Evolutionary conservation across 2,329 filamentous ascomycete species (phyloP).

Genomic region (Podosphaera fusca): DNA sequence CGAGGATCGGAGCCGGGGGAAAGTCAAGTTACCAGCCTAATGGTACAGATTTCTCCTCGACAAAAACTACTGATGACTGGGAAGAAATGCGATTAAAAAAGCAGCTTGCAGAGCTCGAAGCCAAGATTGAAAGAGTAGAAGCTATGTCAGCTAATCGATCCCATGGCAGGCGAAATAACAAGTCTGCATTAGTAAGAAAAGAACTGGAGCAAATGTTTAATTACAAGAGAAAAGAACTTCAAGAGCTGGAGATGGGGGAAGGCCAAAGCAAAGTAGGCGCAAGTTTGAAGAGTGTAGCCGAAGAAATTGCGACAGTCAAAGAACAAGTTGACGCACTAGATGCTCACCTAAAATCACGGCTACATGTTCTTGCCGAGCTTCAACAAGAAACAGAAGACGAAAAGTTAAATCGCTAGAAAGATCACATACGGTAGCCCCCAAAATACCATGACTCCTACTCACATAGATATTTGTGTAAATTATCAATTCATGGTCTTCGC

Average conservation of each 20-base stretch:
- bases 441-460: not conserved
- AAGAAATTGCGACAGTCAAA: conserved; percentile 73
- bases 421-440: not conserved
- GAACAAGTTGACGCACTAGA: conserved; percentile 89
- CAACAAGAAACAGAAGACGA: conserved; percentile 70
- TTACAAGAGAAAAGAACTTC: conserved; percentile 67
- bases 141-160: conserved; percentile 40
- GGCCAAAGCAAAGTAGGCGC: conserved; percentile 46
- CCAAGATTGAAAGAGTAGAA: conserved; percentile 68
- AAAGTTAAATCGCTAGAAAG: conserved; percentile 31
- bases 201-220: conserved; percentile 87
- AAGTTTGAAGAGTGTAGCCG: conserved; percentile 51
- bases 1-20: conserved; percentile 53
- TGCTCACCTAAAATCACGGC: conserved; percentile 52
- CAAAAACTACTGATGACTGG: conserved; percentile 79
- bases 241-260: conserved; percentile 50
- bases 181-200: conserved; percentile 77
- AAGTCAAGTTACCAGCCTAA: conserved; percentile 58
- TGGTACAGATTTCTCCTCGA: conserved; percentile 74
- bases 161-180: conserved; percentile 46
- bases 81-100: conserved; percentile 90
- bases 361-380: conserved; percentile 54
- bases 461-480: too few species aligned
- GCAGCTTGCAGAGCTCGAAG: conserved; percentile 70
- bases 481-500: too few species aligned